Conservation (phyloP, 2,329 filamentous ascomycete species). For the Cladosporium austrohemisphaericum region DNA sequence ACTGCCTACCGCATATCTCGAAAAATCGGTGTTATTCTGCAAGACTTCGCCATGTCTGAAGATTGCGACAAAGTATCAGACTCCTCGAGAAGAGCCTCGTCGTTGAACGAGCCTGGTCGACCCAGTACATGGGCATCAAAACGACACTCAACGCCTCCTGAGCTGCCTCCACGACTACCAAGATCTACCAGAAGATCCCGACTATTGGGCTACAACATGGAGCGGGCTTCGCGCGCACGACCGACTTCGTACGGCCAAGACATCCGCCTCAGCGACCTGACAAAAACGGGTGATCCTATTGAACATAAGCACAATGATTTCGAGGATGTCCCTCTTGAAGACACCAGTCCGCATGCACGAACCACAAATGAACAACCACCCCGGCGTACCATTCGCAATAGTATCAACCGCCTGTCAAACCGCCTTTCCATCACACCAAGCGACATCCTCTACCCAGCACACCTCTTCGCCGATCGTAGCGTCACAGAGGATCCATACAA, state of each 20-base stretch:
- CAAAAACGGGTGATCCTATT: not conserved
- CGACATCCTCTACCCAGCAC: constrained; percentile 17
- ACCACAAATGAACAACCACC: not conserved
- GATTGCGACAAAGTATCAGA: not conserved
- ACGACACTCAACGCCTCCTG: not conserved
- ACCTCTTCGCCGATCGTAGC: not conserved
- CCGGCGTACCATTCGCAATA: constrained; percentile 1
- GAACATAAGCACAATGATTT: not conserved
- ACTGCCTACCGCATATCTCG: not conserved
- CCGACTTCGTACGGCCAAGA: not conserved
- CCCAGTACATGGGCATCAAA: not conserved
- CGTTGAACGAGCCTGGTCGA: not conserved
- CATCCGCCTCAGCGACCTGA: not conserved
- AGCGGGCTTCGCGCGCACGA: not conserved
- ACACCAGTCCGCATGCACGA: not conserved
- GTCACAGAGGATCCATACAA: not conserved
- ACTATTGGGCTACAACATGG: constrained; percentile 7
- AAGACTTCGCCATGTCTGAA: not conserved
- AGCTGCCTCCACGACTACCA: not conserved
- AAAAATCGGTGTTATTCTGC: not conserved
- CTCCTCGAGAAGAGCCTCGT: not conserved
- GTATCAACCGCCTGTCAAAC: constrained; percentile 1
- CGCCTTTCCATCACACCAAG: constrained; percentile 18
- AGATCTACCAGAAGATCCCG: not conserved
- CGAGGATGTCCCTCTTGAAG: constrained; percentile 8